phyloP scores from a whole-genome alignment of 1,284 basidiomycete genomes.

The Pholiota adiposa region DNA sequence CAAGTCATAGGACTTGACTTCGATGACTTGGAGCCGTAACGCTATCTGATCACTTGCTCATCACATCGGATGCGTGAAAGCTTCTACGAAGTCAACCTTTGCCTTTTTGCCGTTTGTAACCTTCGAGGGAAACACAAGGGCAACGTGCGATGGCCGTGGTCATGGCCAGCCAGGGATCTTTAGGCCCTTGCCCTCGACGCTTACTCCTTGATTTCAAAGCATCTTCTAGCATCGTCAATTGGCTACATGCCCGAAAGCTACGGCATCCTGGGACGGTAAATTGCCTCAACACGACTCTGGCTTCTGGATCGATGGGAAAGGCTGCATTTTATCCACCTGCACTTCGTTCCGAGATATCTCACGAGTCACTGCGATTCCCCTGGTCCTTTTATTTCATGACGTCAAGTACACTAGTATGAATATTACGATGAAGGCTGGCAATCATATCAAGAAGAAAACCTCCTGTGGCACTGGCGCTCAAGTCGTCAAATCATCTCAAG shows the following conservation, averaged over 20 bases:
- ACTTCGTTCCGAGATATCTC: neutral
- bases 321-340: neutral
- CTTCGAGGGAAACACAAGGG: too few species aligned
- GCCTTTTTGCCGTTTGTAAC: neutral
- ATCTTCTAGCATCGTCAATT: neutral
- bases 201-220: neutral
- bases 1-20: too few species aligned
- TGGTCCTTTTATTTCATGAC: too few species aligned
- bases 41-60: too few species aligned
- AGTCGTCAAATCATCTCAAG: too few species aligned
- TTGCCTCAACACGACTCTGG: too few species aligned
- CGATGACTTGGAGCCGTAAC: too few species aligned
- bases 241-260: neutral
- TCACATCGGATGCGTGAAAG: neutral
- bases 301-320: neutral
- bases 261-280: too few species aligned
- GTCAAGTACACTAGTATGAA: too few species aligned
- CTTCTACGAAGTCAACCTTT: neutral
- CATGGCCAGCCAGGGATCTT: neutral
- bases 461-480: too few species aligned
- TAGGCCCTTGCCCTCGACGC: neutral
- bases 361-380: neutral
- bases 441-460: neutral
- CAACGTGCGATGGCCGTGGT: neutral
- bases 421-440: neutral